Evolutionary conservation across 2,329 filamentous ascomycete species (phyloP), one percentile per base, ranked within the genome.

Genomic region (Xylariaceae sp.): DNA sequence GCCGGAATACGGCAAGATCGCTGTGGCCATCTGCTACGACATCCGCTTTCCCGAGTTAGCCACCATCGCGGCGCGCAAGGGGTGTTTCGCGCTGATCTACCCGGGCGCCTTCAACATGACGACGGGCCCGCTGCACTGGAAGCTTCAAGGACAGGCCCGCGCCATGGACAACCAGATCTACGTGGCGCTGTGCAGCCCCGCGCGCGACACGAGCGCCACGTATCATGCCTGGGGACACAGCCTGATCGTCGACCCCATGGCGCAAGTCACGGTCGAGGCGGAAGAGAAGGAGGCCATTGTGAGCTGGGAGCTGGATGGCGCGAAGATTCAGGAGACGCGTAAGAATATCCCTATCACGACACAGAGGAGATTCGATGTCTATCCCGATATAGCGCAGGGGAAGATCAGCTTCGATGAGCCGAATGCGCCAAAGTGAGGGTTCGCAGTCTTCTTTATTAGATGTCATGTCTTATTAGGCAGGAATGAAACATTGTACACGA

Each of bases 71-170:
- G 88, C 91, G 16, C 77, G 93, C 24, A 81, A 82, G 52, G 89
- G 85, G n/a, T 85, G 82, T 43, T 98, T 98, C 64, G 75, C 88
- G 34, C 78, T 97, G 40, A 63, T 97, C 15, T 97, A 96, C 65
- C 93, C 93, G 0, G 93, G 89, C n/a, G 93, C 93, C 1, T 98
- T 98, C 74, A 98, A 97, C 66, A 73, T 87, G 45, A 95, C 89
- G 1, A 98, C 93, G 0, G 93, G 93, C 0, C 84, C 87, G 4
- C 66, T 97, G 63, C 93, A 98, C 66, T 98, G 93, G 93, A 77
- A 82, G 43, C 69, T 98, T 51, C 79, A 87, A 56, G 91, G 83
- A 1, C 78, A 87, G 51, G 89, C 86, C 12, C 74, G 93, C 48
- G 93, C 91, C 4, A 76, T 95, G 54, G 91, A 98, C 60, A 97